Percentiles rank a stretch among this genome's conserved stretches.
Conservation (phyloP, 1,284 basidiomycete species). For the Puccinia coronata region DNA sequence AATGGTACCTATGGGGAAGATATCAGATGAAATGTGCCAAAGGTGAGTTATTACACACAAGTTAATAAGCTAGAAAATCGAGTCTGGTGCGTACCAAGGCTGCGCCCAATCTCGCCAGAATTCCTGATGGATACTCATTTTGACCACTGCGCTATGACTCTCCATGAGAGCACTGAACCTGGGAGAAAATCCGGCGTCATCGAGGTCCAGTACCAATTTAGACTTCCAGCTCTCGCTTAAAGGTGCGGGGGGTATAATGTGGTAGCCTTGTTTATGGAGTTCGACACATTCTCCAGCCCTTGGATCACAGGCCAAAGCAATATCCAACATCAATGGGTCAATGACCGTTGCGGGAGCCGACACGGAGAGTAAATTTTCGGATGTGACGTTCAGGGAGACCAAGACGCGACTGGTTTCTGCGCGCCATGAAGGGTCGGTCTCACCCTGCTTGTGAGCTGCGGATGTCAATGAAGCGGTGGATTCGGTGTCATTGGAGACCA, state of each 20-base stretch:
- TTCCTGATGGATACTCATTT: conserved; percentile 84
- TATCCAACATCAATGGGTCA: conserved; percentile 81
- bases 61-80: background rate
- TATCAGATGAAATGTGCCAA: background rate
- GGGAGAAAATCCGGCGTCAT: conserved; percentile 92
- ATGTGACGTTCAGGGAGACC: conserved; percentile 60
- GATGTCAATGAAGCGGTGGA: conserved; percentile 28
- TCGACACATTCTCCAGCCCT: conserved; percentile 75
- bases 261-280: conserved; percentile 57
- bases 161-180: conserved; percentile 82
- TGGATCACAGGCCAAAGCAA: conserved; percentile 67
- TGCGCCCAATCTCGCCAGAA: conserved; percentile 82
- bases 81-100: conserved; percentile 67
- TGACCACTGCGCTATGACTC: conserved; percentile 81
- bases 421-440: conserved; percentile 62
- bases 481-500: conserved; percentile 52
- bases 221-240: conserved; percentile 85
- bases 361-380: conserved; percentile 53
- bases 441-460: conserved; percentile 27
- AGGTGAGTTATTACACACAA: background rate
- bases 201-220: conserved; percentile 86
- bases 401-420: conserved; percentile 68
- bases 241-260: conserved; percentile 64
- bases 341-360: conserved; percentile 64
- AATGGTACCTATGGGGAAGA: conserved; percentile 73